Conservation (phyloP, 164 flowering plant genomes). For the Dillenia suffruticosa region DNA sequence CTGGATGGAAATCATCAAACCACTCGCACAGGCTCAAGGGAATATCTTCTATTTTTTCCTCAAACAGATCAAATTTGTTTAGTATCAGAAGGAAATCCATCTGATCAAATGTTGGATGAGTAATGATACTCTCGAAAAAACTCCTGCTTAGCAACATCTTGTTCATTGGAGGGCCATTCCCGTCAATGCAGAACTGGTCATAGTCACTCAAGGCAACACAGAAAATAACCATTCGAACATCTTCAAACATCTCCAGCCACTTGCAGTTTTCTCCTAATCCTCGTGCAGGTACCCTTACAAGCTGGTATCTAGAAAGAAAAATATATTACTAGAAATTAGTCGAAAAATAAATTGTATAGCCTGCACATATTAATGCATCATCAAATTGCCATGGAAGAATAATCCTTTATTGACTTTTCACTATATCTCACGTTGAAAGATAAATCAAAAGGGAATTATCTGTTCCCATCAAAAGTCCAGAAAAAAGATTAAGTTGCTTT, state of each 20-base stretch:
- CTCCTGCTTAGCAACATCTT: constrained; percentile 69
- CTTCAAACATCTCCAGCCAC: constrained; percentile 99
- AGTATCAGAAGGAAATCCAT: constrained; percentile 76
- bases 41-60: constrained; percentile 57
- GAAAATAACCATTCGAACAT: constrained; percentile 73
- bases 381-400: no score
- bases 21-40: constrained; percentile 75
- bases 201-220: constrained; percentile 79
- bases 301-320: constrained; percentile 59
- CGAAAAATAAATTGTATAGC: no score
- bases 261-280: constrained; percentile 87
- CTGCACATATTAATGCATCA: no score
- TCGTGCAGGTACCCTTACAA: constrained; percentile 72
- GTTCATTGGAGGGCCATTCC: constrained; percentile 44
- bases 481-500: no score
- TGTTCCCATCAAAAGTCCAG: no score
- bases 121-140: constrained; percentile 76
- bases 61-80: constrained; percentile 77
- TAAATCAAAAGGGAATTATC: no score
- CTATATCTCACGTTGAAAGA: no score
- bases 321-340: no score
- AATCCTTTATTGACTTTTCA: no score
- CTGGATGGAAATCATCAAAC: constrained; percentile 83
- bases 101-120: constrained; percentile 78
- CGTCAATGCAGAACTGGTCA: constrained; percentile 54